Evolutionary conservation across 2,329 filamentous ascomycete species (phyloP).

Genomic region (Cladophialophora carrionii): DNA sequence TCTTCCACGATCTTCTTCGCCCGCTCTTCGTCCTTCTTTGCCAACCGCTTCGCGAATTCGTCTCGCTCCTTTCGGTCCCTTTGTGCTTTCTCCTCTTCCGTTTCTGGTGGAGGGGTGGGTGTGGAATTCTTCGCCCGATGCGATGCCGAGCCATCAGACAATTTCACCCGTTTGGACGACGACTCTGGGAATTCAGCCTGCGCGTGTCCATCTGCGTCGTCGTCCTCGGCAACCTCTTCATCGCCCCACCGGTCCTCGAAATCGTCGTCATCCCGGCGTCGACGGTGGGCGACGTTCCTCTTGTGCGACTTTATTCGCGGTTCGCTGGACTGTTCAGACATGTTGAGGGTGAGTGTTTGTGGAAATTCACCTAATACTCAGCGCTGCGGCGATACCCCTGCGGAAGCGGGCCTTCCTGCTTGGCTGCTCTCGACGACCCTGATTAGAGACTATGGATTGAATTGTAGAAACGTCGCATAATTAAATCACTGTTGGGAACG

Average conservation of each 20-base stretch:
- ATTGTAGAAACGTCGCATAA: not conserved
- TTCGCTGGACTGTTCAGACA: slow-evolving; percentile 34
- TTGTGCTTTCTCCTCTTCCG: slow-evolving; percentile 62
- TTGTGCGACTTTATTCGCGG: slow-evolving; percentile 29
- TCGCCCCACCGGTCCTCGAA: slow-evolving; percentile 83
- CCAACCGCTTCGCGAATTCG: slow-evolving; percentile 76
- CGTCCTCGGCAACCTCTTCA: slow-evolving; percentile 62
- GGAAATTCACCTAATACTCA: slow-evolving; percentile 23
- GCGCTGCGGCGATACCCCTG: not conserved
- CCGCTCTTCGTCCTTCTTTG: slow-evolving; percentile 69
- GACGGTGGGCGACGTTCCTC: slow-evolving; percentile 28
- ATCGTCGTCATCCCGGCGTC: slow-evolving; percentile 49
- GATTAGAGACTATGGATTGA: not conserved
- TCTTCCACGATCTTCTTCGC: slow-evolving; percentile 71
- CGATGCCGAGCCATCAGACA: slow-evolving; percentile 58
- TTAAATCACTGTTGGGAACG: not conserved
- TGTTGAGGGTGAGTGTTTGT: slow-evolving; percentile 11
- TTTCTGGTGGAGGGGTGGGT: slow-evolving; percentile 44
- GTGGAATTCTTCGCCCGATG: slow-evolving; percentile 40
- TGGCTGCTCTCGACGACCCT: not conserved
- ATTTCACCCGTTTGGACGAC: slow-evolving; percentile 70
- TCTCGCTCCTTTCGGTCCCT: slow-evolving; percentile 70
- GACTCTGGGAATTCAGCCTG: slow-evolving; percentile 67
- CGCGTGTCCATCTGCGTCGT: slow-evolving; percentile 56
- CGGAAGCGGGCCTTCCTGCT: not conserved